Base-by-base conservation (phyloP, 371 early-diverging fungal genomes). In the Thermomucor indicae-seudaticae region DNA sequence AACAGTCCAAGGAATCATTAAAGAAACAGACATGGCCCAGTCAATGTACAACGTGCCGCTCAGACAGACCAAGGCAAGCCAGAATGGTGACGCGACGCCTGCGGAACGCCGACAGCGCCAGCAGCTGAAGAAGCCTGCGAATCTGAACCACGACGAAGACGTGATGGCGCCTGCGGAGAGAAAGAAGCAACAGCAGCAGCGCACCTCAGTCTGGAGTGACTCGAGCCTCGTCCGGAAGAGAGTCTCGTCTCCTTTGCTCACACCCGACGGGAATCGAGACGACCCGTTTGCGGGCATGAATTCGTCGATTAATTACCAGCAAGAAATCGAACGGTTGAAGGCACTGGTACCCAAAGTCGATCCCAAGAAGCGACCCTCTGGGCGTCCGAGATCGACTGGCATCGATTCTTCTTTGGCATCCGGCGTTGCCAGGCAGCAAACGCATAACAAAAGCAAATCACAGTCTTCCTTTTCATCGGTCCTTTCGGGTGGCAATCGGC, bases 221-320 rank as follows among this genome's bases (percentile, higher is more conserved):
- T n/a, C 30, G 38, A 34, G 16, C 34, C 17, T 19, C 24, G n/a
- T 16, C 37, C 12, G 14, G 35, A 34, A 34, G 38, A 48, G 35
- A 48, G 23, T 14, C 19, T 24, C 24, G 6, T 51, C 57, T 7
- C 57, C 57, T 2, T 24, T 55, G 31, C 25, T 49, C 28, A 43
- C 52, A 5, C 53, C 48, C 27, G 58, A 58, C 25, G 37, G 41
- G 8, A 49, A 34, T 25, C 39, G 24, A 12, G 42, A 30, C 31
- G 49, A 48, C 39, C 75, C 75, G 11, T 74, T 74, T 64, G 71
- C 75, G 20, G 75, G 75, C 22, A 74, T 74, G 75, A 74, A 70
- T 4, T 51, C 70, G 0, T 62, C 57, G 17, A 58, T 74, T 20
- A 61, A 70, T 41, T 74, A 74, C 37, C 63, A 74, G 34, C 60